These are phyloP conservation scores for Lachancea sp. DNA, from an alignment of 805 yeast genomes.

Conservation along the genomic window DNA sequence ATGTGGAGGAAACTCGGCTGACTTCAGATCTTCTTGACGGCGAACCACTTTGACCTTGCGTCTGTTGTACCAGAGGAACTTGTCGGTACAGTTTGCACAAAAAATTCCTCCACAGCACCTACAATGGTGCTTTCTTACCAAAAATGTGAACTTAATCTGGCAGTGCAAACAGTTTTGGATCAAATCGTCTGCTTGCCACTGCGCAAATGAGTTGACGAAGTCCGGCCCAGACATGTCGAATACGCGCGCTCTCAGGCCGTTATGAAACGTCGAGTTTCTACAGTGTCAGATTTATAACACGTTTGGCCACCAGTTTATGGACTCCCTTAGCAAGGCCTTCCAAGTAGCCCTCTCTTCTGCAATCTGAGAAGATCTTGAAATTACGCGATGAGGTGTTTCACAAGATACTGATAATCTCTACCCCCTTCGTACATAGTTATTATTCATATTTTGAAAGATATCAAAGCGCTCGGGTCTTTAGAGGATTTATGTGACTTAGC, in stretches of 20 bases:
- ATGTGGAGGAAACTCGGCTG: constrained; percentile 42
- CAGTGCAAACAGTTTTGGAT: constrained; percentile 43
- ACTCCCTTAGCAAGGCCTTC: background rate
- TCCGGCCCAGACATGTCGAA: constrained; percentile 9
- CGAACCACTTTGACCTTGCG: constrained; percentile 24
- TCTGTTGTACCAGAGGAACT: constrained; percentile 26
- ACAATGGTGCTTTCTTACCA: constrained; percentile 62
- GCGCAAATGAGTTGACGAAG: constrained; percentile 22
- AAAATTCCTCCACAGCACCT: constrained; percentile 62
- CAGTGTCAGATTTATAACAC: no score
- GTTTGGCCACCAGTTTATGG: background rate
- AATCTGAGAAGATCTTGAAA: no score
- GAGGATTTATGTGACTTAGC: no score
- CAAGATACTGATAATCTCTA: no score
- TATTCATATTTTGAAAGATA: no score
- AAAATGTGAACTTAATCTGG: constrained; percentile 38
- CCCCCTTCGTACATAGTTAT: no score
- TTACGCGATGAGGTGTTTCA: no score
- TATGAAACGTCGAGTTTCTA: no score
- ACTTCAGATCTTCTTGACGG: constrained; percentile 13
- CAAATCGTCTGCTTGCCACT: constrained; percentile 31
- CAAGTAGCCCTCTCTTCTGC: background rate
- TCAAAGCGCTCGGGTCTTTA: no score
- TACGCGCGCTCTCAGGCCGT: background rate
- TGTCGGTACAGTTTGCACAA: constrained; percentile 37